These are phyloP conservation scores for Nitzschia palea DNA, from an alignment of 108 stramenopile species.

Conservation along the genomic window DNA sequence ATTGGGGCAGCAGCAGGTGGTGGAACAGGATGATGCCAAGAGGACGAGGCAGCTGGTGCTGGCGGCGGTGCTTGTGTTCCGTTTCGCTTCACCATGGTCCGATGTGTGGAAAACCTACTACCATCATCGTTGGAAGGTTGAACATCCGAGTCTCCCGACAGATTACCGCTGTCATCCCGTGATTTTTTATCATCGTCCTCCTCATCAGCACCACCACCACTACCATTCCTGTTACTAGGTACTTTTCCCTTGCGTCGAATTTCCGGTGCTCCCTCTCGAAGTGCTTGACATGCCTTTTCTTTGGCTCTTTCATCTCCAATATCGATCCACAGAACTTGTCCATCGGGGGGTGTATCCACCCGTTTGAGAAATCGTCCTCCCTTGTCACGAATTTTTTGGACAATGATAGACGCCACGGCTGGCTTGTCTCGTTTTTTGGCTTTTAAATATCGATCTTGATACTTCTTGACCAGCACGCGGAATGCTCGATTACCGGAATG, in stretches of 20 bases:
- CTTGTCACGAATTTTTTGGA: constrained; percentile 44
- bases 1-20: constrained; percentile 16
- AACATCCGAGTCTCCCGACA: neutral
- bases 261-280: constrained; percentile 61
- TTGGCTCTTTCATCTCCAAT: constrained; percentile 51
- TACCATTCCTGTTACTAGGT: neutral
- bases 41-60: constrained; percentile 6
- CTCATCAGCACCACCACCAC: too few species aligned
- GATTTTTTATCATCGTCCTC: constrained; percentile 11
- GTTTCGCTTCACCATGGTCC: neutral
- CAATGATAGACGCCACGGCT: constrained; percentile 54
- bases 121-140: constrained; percentile 13
- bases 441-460: constrained; percentile 52
- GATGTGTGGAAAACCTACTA: neutral
- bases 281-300: constrained; percentile 62
- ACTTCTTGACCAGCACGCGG: constrained; percentile 65
- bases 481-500: constrained; percentile 74
- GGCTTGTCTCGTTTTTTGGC: constrained; percentile 84
- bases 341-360: constrained; percentile 13
- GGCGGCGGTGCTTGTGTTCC: neutral
- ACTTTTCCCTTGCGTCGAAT: constrained; percentile 29
- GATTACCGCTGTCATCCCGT: neutral
- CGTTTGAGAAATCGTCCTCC: constrained; percentile 56
- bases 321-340: constrained; percentile 50
- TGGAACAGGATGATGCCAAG: neutral